These are phyloP conservation scores for Cyberlindnera amylophila DNA, from an alignment of 805 yeast genomes.

Conservation along the genomic window DNA sequence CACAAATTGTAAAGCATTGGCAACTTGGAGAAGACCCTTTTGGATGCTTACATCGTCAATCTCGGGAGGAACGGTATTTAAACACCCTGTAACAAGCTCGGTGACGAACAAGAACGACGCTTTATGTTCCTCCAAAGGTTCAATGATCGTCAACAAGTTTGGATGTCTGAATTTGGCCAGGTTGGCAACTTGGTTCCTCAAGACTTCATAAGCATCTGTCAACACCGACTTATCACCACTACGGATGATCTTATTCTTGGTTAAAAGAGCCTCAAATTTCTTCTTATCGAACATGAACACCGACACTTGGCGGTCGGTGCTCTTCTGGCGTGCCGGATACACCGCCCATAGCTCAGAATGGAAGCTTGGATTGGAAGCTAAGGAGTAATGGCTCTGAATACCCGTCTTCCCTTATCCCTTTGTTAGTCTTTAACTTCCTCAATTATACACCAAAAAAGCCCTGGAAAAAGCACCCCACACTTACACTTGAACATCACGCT, in stretches of 20 bases:
- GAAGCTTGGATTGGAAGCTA: conserved; percentile 69
- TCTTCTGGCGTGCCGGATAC: conserved; percentile 74
- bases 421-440: conserved; percentile 1
- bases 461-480: too few species aligned
- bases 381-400: conserved; percentile 61
- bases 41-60: conserved; percentile 71
- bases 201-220: conserved; percentile 60
- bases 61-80: conserved; percentile 42
- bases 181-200: conserved; percentile 65
- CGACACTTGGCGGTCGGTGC: conserved; percentile 61
- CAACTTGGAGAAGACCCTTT: conserved; percentile 76
- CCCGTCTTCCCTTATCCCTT: conserved; percentile 40
- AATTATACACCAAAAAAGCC: too few species aligned
- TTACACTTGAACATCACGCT: conserved; percentile 15
- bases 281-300: conserved; percentile 86
- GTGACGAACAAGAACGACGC: conserved; percentile 77
- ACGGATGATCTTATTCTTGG: conserved; percentile 45
- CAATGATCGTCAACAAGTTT: conserved; percentile 73
- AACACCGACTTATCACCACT: conserved; percentile 46
- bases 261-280: conserved; percentile 55
- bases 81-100: conserved; percentile 64
- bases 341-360: conserved; percentile 79
- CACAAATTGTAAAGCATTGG: conserved; percentile 76
- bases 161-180: conserved; percentile 88
- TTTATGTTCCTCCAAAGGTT: conserved; percentile 85